Conservation (phyloP, 257 asterid species). For the Scutellaria barbata region DNA sequence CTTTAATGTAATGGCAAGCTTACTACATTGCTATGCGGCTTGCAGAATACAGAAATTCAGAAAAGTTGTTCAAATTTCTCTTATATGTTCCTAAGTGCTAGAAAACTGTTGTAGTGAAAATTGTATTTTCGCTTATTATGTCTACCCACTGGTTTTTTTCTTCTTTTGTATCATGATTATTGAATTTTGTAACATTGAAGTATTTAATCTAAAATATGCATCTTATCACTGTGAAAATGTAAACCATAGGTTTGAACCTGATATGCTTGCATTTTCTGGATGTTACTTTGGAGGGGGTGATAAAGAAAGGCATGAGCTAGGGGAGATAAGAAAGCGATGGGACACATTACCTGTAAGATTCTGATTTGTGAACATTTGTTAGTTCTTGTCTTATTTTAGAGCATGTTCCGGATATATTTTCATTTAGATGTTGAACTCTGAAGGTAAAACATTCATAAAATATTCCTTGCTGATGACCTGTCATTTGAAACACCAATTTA, state of each 20-base stretch:
- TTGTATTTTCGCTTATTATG: constrained; percentile 20
- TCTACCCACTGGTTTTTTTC: constrained; percentile 10
- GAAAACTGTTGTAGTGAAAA: not conserved
- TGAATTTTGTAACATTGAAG: constrained; percentile 17
- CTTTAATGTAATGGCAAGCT: not conserved
- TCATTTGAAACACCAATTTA: constrained; percentile 20
- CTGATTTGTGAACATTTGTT: constrained; percentile 25
- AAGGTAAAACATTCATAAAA: constrained; percentile 7
- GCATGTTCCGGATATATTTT: not conserved
- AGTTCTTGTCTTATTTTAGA: constrained; percentile 22
- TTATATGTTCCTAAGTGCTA: constrained; percentile 21
- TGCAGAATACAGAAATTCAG: constrained; percentile 11
- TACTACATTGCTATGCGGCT: not conserved
- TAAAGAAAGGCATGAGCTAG: constrained; percentile 63
- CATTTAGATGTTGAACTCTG: not conserved
- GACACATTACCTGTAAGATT: constrained; percentile 66
- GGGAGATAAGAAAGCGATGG: constrained; percentile 77
- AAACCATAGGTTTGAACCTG: constrained; percentile 73
- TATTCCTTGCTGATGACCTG: constrained; percentile 3
- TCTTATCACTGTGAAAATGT: constrained; percentile 22
- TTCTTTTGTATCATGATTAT: constrained; percentile 16
- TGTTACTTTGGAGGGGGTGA: constrained; percentile 83
- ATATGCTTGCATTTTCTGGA: constrained; percentile 78
- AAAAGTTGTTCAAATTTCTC: constrained; percentile 13
- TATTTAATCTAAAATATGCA: constrained; percentile 18